These are phyloP conservation scores for Neofusicoccum parvum DNA, from an alignment of 2,329 filamentous ascomycete genomes.

Conservation along the genomic window DNA sequence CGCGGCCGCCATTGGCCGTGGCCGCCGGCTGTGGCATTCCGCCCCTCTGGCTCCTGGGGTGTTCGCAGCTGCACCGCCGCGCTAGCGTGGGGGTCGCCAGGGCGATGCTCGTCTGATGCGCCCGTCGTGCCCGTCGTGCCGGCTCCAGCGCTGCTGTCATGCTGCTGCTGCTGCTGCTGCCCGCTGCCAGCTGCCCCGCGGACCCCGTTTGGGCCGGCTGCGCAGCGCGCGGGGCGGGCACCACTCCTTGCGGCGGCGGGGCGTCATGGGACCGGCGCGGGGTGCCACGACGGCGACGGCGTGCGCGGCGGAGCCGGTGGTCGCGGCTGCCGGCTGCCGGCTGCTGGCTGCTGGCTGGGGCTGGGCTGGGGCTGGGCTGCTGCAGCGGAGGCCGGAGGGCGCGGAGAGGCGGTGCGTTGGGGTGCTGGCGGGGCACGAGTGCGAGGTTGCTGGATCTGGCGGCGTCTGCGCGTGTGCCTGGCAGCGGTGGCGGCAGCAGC, in stretches of 20 bases:
- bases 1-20: not conserved
- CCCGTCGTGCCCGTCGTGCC: not conserved
- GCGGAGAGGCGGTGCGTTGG: not conserved
- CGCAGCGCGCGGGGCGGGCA: not conserved
- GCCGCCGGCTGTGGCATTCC: too few relatives aligned
- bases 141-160: not conserved
- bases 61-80: not conserved
- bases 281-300: not conserved
- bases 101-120: not conserved
- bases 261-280: constrained; percentile 8
- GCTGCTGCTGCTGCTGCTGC: too few relatives aligned
- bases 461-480: not conserved
- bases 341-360: too few relatives aligned
- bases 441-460: too few relatives aligned
- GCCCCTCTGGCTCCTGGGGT: not conserved
- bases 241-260: not conserved
- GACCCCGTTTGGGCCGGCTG: too few relatives aligned
- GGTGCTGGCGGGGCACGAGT: not conserved
- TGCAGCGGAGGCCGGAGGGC: not conserved
- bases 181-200: not conserved
- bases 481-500: not conserved
- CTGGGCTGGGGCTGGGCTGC: not conserved
- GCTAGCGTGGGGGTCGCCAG: constrained; percentile 4
- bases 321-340: too few relatives aligned
- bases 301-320: not conserved